phyloP scores from a whole-genome alignment of 208 protist species.

The Acanthamoeba castellanii region DNA sequence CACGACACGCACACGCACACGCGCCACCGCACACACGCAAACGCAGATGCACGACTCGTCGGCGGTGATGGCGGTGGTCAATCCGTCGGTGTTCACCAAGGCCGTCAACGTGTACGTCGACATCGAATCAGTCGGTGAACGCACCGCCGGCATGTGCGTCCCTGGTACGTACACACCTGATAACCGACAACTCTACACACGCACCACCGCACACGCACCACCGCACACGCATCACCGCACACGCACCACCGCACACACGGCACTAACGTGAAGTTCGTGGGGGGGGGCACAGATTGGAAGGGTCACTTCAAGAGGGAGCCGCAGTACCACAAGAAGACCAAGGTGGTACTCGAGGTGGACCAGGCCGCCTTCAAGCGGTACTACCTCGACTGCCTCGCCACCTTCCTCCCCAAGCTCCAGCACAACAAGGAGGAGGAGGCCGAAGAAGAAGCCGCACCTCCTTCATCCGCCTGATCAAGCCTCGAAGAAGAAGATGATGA shows the following conservation, averaged over 20 bases:
- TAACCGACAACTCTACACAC: neutral
- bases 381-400: conserved; percentile 39
- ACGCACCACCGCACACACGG: neutral
- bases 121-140: neutral
- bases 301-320: conserved; percentile 45
- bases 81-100: conserved; percentile 38
- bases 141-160: conserved; percentile 38
- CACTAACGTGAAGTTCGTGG: too few species aligned
- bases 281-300: conserved; percentile 26
- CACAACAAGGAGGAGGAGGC: too few species aligned
- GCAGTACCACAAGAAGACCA: conserved; percentile 35
- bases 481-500: too few species aligned
- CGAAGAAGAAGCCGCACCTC: too few species aligned
- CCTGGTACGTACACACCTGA: conserved; percentile 9
- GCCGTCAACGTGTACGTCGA: conserved; percentile 7
- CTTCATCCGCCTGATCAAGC: too few species aligned
- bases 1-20: too few species aligned
- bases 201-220: neutral
- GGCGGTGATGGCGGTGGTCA: conserved; percentile 55
- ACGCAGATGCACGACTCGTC: conserved; percentile 50
- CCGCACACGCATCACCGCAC: neutral
- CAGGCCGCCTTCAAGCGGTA: conserved; percentile 10
- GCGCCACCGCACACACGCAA: too few species aligned
- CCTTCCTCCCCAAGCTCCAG: neutral
- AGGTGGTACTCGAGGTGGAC: conserved; percentile 22